Evolutionary conservation across 2,329 filamentous ascomycete genomes (phyloP), one percentile per base, ranked within the genome.

Genomic region (Trichoderma breve): DNA sequence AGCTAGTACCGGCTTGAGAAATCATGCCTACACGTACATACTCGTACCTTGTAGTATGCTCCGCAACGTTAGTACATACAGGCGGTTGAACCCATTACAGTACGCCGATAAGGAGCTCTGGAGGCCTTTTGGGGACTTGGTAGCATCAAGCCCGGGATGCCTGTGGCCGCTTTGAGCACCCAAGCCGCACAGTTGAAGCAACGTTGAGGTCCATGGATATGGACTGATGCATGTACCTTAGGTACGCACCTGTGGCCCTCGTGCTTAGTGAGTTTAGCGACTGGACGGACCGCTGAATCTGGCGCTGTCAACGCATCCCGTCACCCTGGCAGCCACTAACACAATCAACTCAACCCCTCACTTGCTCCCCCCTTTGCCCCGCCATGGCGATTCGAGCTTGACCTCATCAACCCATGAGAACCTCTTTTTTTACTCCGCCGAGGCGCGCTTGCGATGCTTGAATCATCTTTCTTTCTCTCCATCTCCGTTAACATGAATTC

Each of bases 341-440:
- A 34, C 21, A 15, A 28, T 28, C 21, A 18, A 47, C 39, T 36
- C 51, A 47, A 71, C 62, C 70, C 70, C 70, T 71, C 69, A 71
- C 18, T 61, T 55, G n/a, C 70, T 47, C 43, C 43, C 43, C 43
- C 43, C 8, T 47, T 66, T 32, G 55, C 62, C 70, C 70, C 70
- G 70, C 70, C 63, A 71, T n/a, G 61, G 43, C 70, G 32, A 61
- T 53, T 67, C 28, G 55, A 34, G 32, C 26, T 71, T 55, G 70
- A 71, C 70, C 70, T 71, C 70, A 71, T 67, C 61, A 36, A 36
- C 30, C 57, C n/a, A 32, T 53, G 30, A 32, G 26, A 57, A 26
- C 47, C 60, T 71, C 70, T 39, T 24, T 60, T 71, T 7, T 15
- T 39, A 18, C 55, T 71, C 70, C 55, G 62, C 39, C 28, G 6